Evolutionary conservation across 768 basidiomycete genomes (phyloP), one percentile per base, ranked within the genome.

Genomic region (Tubosaeta brunneosetosa): DNA sequence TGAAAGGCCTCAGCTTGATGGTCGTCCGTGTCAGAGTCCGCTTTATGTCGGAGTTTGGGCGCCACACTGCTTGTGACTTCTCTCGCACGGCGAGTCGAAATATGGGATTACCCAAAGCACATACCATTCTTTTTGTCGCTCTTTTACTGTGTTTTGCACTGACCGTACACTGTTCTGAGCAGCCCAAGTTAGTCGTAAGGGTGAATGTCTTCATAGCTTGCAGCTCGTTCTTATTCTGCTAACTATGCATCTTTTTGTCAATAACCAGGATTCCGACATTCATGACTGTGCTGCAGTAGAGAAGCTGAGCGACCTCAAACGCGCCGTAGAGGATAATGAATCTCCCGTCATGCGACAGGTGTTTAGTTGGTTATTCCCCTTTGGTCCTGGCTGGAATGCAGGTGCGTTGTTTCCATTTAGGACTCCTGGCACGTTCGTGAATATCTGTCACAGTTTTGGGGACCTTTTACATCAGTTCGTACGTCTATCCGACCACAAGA

Each of bases 401-500:
- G 77, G 80, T 80, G 49, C 17, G 67, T 66, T 34, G 44, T 48
- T 50, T 22, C 19, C 31, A 29, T 36, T 57, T 17, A 48, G 44
- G 16, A 27, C 17, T 38, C 42, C 16, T 62, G 44, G 44, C 61
- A 53, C 62, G 49, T 58, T 62, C 55, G 51, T 66, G 44, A 66
- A 59, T 31, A 44, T 55, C 53, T 49, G 33, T 49, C 43, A 29
- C 58, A 81, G 82, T 97, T 51, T 77, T 94, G 27, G 93, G 89
- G 56, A 94, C 93, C 17, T 93, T 94, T 77, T 94, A 94, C 75
- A 94, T 94, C 72, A 93, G 90, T 77, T 94, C 91, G 92, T 94
- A 67, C 65, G 90, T 80, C 55, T 48, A 49, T 55, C 56, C 38
- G 41, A 16, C 52, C 48, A 47, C 38, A 47, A 26, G 50, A 37